Evolutionary conservation across 768 basidiomycete genomes (phyloP).

Genomic region (Auricularia sp.): DNA sequence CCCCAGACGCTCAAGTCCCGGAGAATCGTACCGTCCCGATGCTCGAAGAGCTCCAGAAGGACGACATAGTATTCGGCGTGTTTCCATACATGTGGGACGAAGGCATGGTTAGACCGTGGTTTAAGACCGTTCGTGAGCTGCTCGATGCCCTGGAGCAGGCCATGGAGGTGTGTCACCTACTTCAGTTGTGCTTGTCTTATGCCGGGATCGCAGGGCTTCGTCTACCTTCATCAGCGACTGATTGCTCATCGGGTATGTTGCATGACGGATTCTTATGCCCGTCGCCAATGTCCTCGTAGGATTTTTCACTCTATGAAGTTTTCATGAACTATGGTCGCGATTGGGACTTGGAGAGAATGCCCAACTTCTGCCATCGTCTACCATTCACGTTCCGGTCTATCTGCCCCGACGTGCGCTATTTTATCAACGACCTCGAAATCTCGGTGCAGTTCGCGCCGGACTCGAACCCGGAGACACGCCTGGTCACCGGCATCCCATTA

Average conservation of each 20-base stretch:
- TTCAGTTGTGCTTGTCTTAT: background rate
- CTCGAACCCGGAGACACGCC: background rate
- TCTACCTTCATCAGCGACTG: background rate
- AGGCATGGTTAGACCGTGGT: background rate
- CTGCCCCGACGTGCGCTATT: background rate
- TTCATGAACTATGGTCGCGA: background rate
- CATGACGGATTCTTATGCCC: background rate
- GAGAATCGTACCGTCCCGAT: background rate
- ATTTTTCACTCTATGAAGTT: background rate
- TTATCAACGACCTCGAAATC: background rate
- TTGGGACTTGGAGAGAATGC: background rate
- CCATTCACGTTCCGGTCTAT: background rate
- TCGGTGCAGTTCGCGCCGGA: background rate
- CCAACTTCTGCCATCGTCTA: background rate
- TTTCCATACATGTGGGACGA: background rate
- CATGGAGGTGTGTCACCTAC: background rate
- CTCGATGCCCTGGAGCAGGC: background rate
- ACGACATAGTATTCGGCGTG: background rate
- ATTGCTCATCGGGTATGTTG: background rate
- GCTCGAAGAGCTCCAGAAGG: background rate
- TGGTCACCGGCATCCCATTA: background rate
- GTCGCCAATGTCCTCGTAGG: background rate
- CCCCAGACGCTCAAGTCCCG: background rate
- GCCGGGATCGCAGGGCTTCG: background rate
- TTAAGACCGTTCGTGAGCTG: background rate